A percentile compares a stretch with the other conserved stretches of the same genome.
phyloP scores from a whole-genome alignment of 192 early-diverging fungal species.

The Dispira parvispora region DNA sequence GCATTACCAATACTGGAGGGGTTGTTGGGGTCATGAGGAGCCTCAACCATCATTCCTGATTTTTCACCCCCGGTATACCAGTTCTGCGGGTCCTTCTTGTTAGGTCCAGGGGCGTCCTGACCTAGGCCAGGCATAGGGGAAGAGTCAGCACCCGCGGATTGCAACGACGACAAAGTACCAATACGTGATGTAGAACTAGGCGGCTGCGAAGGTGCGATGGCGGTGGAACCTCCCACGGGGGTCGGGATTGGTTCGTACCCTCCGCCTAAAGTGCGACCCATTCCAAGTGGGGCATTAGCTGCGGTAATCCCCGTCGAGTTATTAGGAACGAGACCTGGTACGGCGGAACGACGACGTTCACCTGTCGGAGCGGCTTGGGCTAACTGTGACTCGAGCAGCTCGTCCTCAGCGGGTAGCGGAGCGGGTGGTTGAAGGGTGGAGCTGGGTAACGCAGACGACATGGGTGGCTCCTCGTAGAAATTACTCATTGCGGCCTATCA shows the following conservation, averaged over 20 bases:
- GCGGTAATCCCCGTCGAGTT: not conserved
- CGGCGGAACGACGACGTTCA: constrained; percentile 9
- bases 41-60: constrained; percentile 44
- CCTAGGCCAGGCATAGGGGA: too few relatives aligned
- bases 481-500: constrained; percentile 40
- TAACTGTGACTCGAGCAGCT: constrained; percentile 12
- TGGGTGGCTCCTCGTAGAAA: constrained; percentile 45
- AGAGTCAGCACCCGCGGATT: not conserved
- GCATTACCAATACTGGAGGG: constrained; percentile 29
- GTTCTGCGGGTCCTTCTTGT: constrained; percentile 40
- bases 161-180: constrained; percentile 2
- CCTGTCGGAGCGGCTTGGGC: constrained; percentile 5
- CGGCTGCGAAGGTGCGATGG: constrained; percentile 1
- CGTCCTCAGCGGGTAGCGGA: constrained; percentile 20
- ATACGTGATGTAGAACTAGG: not conserved
- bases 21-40: constrained; percentile 18
- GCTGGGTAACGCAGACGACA: constrained; percentile 25
- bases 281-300: not conserved
- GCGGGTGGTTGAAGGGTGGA: constrained; percentile 17
- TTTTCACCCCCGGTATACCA: constrained; percentile 91
- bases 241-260: not conserved
- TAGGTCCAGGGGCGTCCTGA: not conserved
- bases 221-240: not conserved
- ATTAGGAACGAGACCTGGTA: constrained; percentile 2
- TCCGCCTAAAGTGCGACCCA: constrained; percentile 7